Conservation (phyloP, 2,329 filamentous ascomycete genomes). For the Ophiostoma montium region DNA sequence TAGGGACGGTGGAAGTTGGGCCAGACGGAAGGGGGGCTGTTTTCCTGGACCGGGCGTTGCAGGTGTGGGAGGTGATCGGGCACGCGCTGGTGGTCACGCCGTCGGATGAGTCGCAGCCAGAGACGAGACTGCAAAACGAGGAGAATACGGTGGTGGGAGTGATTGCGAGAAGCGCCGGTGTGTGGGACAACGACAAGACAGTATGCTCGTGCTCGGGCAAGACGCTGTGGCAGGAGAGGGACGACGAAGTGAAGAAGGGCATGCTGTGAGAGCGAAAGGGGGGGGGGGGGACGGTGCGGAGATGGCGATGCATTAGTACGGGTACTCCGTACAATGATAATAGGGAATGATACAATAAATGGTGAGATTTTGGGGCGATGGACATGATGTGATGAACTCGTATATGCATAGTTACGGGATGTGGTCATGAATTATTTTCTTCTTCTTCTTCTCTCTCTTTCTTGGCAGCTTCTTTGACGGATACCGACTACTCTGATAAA, state of each 20-base stretch:
- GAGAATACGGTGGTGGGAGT: conserved; percentile 80
- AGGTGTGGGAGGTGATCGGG: conserved; percentile 94
- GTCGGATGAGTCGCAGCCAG: conserved; percentile 36
- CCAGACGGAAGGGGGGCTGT: conserved; percentile 61
- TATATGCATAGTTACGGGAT: no score
- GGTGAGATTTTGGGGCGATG: no score
- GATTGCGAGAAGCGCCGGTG: conserved; percentile 87
- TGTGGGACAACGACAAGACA: conserved; percentile 98
- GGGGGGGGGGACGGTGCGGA: not conserved
- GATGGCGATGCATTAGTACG: not conserved
- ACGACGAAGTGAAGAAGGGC: conserved; percentile 75
- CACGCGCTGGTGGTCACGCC: conserved; percentile 76
- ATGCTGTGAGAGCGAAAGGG: conserved; percentile 48
- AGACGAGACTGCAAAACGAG: conserved; percentile 55
- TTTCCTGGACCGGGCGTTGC: conserved; percentile 68
- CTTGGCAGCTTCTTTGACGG: no score
- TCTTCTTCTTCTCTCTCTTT: no score
- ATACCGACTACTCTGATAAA: no score
- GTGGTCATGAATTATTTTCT: no score
- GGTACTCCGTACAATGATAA: no score
- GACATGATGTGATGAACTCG: no score
- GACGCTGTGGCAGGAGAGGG: conserved; percentile 94
- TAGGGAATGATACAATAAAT: no score
- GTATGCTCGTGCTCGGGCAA: conserved; percentile 97
- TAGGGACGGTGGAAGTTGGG: conserved; percentile 65